Base-by-base conservation (phyloP, 2,329 filamentous ascomycete genomes). In the Cladosporium sp. region DNA sequence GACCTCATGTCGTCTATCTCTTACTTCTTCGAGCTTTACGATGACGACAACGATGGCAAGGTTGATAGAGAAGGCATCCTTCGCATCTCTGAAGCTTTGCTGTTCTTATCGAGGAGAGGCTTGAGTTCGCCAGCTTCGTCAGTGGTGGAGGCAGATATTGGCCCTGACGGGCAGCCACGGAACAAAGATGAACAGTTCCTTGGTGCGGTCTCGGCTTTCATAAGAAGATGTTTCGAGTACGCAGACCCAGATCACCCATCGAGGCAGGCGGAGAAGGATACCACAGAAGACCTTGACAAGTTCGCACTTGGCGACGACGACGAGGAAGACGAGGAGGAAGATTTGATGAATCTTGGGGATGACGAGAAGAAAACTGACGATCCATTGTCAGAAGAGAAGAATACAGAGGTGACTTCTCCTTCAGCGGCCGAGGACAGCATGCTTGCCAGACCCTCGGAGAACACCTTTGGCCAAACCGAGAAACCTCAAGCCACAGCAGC, bases 1-100 rank as follows among this genome's bases (percentile, higher is more conserved):
- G 95, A 99, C 78, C 97, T 99, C 71, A 97, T 99, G 94, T 92
- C 92, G 34, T 95, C 92, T 66, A 98, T 99, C 74, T 95, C 89
- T 67, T 98, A 98, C 79, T 98, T 99, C 78, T 99, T 99, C 73
- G 92, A 97, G 74, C 86, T 99, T 0, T 97, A 98, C 77, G 95
- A 99, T 75, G 94, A 99, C 71, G 90, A 94, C 73, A 87, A 88
- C 1, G 93, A 97, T 75, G 95, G 95, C 30, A 92, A 88, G 72
- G 93, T 99, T 5, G 95, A 98, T 74, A 88, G 95, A 12, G 95
- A 99, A 78, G 95, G 95, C 6, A 99, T 99, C 66, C 79, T 99
- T 54, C 86, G 93, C 55, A 98, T 99, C 75, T 97, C 93, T 0
- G 95, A 99, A 78, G 92, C 94, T 0, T 82, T 99, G 36, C 82